Base-by-base conservation (phyloP, 2,329 filamentous ascomycete genomes). In the Boeremia lycopersici region DNA sequence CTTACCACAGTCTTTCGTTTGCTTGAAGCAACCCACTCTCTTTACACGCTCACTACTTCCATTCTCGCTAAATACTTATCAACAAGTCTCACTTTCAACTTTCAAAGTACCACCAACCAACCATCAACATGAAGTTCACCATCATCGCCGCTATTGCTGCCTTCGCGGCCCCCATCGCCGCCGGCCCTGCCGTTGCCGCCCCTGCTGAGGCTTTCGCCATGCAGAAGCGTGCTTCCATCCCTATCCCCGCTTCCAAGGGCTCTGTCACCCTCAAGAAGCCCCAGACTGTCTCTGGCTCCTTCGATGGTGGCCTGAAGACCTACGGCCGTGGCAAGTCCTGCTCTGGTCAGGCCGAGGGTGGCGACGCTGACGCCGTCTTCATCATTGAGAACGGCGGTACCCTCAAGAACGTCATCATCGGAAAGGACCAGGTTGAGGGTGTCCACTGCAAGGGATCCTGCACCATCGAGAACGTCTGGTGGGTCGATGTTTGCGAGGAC, bases 331-430 rank as follows among this genome's bases (percentile, higher is more conserved):
- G 70, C 51, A 61, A 57, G 12, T 54, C 39, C 19, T 82, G 80
- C 71, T 73, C 65, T 17, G 75, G 70, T 15, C 77, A 81, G 48
- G 64, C 63, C 9, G 79, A 82, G 62, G 78, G 79, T 50, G 77
- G 73, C 44, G 69, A 77, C 52, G 56, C 70, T 0, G 80, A 81
- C 46, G 79, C 82, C 40, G 81, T 84, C 67, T 84, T 84, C 76
- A 74, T 81, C 57, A 73, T 84, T 47, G 74, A 79, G 66, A 72
- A 77, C 45, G 82, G 82, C 28, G 82, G 77, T 28, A 81, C 79
- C 19, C 72, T 84, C 36, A 78, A 77, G 65, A 84, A 84, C 66
- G 81, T 78, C 69, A 84, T 84, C 71, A 84, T 84, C 53, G 81
- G 82, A 19, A 74, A 76, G 44, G 65, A 77, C 54, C 77, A 82